These are phyloP conservation scores for Microsporum canis DNA, from an alignment of 2,329 filamentous ascomycete genomes.

Conservation along the genomic window DNA sequence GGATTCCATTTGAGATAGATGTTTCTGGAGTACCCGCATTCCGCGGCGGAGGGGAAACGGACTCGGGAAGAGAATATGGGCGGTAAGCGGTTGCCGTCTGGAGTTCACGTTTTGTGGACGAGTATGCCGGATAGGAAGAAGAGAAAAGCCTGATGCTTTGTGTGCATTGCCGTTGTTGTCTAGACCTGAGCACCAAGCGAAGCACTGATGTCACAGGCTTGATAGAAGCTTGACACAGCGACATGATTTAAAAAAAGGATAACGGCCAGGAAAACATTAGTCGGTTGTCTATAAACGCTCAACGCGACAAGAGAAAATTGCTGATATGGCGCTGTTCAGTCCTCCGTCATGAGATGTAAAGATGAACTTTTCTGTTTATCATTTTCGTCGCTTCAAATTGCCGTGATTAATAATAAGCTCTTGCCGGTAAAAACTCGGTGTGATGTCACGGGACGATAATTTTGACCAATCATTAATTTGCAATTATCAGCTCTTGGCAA, in stretches of 20 bases:
- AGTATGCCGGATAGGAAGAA: conserved; percentile 31
- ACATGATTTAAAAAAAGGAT: conserved; percentile 23
- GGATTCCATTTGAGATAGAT: conserved; percentile 46
- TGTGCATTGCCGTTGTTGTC: conserved; percentile 22
- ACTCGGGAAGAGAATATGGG: conserved; percentile 46
- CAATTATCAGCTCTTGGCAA: not conserved
- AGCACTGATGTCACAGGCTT: conserved; percentile 37
- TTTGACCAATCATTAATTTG: not conserved
- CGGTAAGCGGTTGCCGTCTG: conserved; percentile 56
- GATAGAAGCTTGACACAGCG: conserved; percentile 28
- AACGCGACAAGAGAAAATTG: not conserved
- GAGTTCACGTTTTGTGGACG: conserved; percentile 49
- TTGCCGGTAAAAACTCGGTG: not conserved
- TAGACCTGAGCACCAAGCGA: conserved; percentile 28
- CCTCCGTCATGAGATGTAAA: not conserved
- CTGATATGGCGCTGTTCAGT: not conserved
- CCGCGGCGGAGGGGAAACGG: conserved; percentile 44
- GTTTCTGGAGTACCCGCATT: conserved; percentile 49
- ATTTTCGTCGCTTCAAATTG: not conserved
- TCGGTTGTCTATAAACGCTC: not conserved
- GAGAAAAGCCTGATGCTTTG: conserved; percentile 39
- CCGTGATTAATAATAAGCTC: not conserved
- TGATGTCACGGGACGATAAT: not conserved
- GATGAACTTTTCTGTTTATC: not conserved
- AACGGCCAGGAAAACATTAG: not conserved